A percentile compares a stretch with the other conserved stretches of the same genome.
Conservation (phyloP, 768 basidiomycete species). For the Suillus occidentalis region DNA sequence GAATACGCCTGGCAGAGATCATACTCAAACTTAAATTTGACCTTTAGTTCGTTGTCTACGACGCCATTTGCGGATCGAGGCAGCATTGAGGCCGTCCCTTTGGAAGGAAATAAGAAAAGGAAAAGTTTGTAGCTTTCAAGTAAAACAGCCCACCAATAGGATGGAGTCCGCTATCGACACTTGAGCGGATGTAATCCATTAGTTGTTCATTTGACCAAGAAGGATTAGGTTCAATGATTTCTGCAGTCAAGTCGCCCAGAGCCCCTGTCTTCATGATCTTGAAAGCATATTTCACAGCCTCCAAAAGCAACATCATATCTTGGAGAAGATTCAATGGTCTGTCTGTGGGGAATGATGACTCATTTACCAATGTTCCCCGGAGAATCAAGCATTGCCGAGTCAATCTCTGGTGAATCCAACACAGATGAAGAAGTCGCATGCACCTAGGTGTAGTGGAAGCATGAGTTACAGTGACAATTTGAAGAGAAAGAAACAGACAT, state of each 20-base stretch:
- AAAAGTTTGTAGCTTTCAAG: neutral
- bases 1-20: neutral
- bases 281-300: conserved; percentile 14
- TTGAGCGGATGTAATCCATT: conserved; percentile 14
- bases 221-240: conserved; percentile 17
- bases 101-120: neutral
- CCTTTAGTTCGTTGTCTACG: conserved; percentile 18
- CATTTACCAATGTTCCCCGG: conserved; percentile 13
- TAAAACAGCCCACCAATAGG: conserved; percentile 11
- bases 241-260: conserved; percentile 13
- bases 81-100: conserved; percentile 21
- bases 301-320: conserved; percentile 20
- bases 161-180: conserved; percentile 10
- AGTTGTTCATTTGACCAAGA: conserved; percentile 17
- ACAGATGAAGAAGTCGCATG: conserved; percentile 17
- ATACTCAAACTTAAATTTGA: neutral
- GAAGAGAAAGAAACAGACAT: neutral
- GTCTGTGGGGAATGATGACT: neutral
- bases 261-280: conserved; percentile 17
- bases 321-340: neutral
- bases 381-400: conserved; percentile 14
- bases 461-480: neutral
- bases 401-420: conserved; percentile 18
- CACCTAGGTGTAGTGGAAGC: conserved; percentile 8
- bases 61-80: conserved; percentile 16